Base-by-base conservation (phyloP, 2,329 filamentous ascomycete genomes). In the Aspergillus japonicus region DNA sequence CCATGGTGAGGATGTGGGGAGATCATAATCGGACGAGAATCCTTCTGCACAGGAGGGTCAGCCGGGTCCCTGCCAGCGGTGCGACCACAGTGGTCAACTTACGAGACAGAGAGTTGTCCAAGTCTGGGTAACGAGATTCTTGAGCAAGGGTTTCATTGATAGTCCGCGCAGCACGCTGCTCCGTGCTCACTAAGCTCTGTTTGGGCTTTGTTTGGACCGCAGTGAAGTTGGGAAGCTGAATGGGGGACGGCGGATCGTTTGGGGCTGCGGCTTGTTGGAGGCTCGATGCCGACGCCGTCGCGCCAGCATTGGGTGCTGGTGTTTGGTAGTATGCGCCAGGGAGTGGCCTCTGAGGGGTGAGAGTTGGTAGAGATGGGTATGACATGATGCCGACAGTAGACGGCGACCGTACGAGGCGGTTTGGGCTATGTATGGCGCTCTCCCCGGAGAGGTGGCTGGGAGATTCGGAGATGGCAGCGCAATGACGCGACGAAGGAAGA, bases 101-200 rank as follows among this genome's bases (percentile, higher is more conserved):
- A 95, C 92, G 91, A 77, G 88, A 87, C 69, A 96, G 87, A 78
- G 96, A 96, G 59, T 86, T 89, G 74, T 98, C 94, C 19, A 99
- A 81, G 64, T 96, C 91, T 6, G 93, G 93, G 71, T 92, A 99
- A 71, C 86, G 87, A 69, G 88, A 87, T 71, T 98, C 94, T 60
- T 84, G 82, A 60, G 86, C 82, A 49, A 98, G 80, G 49, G 90
- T 88, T 65, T 87, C 85, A 75, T 96, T 96, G 74, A 99, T 89
- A 21, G 90, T 93, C 65, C 83, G 84, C 50, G 92, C 91, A 21
- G 92, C 95, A 75, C 91, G 90, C 66, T 90, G 85, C 61, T 96
- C 84, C 0, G 90, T 89, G 49, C 86, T 87, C 50, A 89, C 70
- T n/a, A 77, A 73, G 61, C 83, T 81, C 57, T 78, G 75, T 64